Evolutionary conservation across 306 rosid species (phyloP).

Genomic region (Cucumis hystrix): DNA sequence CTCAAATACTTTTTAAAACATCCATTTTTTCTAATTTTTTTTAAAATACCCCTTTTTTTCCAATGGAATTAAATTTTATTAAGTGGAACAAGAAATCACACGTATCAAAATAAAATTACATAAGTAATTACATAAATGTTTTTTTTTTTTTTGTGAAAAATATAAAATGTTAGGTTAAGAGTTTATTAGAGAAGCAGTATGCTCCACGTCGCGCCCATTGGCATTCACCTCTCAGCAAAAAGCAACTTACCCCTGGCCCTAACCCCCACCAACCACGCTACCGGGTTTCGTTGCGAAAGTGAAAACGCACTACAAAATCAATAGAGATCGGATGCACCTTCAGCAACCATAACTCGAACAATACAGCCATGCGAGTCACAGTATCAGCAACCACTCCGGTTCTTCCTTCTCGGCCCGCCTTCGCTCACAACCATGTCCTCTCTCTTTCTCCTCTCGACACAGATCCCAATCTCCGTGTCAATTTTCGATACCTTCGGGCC

Average conservation of each 20-base stretch:
- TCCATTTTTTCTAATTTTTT: no score
- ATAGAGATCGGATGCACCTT: neutral
- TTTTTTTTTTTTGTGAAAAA: no score
- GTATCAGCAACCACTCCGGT: conserved; percentile 21
- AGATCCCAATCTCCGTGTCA: conserved; percentile 57
- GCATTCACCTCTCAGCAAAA: neutral
- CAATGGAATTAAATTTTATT: no score
- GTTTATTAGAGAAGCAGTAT: conserved; percentile 5
- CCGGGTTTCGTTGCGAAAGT: neutral
- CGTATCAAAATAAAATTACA: no score
- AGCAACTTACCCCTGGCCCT: neutral
- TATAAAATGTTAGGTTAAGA: neutral
- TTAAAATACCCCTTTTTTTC: no score
- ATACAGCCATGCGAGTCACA: conserved; percentile 17
- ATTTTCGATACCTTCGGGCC: conserved; percentile 76
- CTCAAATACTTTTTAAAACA: no score
- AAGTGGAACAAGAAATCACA: no score
- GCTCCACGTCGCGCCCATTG: conserved; percentile 28
- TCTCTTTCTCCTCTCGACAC: conserved; percentile 69
- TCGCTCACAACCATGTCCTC: conserved; percentile 38
- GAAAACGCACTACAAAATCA: neutral
- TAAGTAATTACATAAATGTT: no score
- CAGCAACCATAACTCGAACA: neutral
- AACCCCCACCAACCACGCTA: neutral
- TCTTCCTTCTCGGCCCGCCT: conserved; percentile 38